phyloP scores from a whole-genome alignment of 179 eudicot genomes.

The Pouteria campechiana region DNA sequence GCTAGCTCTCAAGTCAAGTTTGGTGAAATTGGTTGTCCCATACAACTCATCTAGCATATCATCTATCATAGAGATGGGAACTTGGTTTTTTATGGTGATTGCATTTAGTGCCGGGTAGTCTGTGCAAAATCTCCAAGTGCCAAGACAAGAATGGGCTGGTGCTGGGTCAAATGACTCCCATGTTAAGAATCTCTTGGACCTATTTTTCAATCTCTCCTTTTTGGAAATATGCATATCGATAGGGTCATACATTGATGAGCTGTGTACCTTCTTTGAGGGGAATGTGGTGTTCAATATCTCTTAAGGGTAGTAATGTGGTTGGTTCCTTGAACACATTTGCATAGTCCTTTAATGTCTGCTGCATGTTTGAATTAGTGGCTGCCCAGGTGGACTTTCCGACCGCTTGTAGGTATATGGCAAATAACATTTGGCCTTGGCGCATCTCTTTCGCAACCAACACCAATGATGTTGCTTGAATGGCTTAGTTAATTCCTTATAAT shows the following conservation, averaged over 20 bases:
- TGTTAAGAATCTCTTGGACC: background rate
- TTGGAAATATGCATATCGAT: background rate
- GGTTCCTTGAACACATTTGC: background rate
- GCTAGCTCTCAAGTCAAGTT: no score
- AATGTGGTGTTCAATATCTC: background rate
- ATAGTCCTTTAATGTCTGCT: background rate
- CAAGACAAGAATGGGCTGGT: background rate
- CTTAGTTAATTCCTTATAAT: background rate
- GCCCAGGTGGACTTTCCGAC: background rate
- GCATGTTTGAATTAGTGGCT: background rate
- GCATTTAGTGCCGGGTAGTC: background rate
- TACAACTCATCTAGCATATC: no score
- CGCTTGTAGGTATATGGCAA: background rate
- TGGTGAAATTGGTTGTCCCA: background rate
- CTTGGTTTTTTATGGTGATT: background rate
- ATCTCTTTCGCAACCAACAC: background rate
- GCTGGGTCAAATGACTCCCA: background rate
- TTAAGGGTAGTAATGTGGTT: background rate
- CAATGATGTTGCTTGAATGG: background rate
- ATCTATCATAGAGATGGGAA: background rate
- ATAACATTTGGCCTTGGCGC: background rate
- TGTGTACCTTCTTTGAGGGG: background rate
- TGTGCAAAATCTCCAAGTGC: no score
- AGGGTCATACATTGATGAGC: background rate
- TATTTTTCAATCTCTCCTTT: background rate